These are phyloP conservation scores for Sporormia fimetaria DNA, from an alignment of 495 filamentous ascomycete species.

Conservation along the genomic window DNA sequence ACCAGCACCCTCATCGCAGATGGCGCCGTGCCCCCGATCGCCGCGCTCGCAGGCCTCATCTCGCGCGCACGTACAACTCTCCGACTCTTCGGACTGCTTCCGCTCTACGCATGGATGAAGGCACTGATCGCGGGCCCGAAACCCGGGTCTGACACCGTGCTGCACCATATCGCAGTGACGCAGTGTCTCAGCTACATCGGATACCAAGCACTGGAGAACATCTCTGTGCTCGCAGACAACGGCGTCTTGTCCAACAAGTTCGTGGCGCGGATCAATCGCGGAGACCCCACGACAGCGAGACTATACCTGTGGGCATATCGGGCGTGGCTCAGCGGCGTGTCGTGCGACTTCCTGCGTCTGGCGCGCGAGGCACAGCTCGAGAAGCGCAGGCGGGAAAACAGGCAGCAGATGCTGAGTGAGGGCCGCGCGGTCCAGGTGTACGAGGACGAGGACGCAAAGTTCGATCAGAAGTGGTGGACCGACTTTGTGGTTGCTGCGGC, in stretches of 20 bases:
- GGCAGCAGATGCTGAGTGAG: slow-evolving; percentile 17
- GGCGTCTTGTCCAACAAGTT: slow-evolving; percentile 17
- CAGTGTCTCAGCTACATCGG: slow-evolving; percentile 27
- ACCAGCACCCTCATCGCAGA: slow-evolving; percentile 13
- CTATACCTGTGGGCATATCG: slow-evolving; percentile 29
- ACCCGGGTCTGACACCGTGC: slow-evolving; percentile 25
- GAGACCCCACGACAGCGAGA: slow-evolving; percentile 19
- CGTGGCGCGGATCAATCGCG: slow-evolving; percentile 22
- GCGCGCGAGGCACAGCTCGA: slow-evolving; percentile 24
- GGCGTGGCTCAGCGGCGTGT: slow-evolving; percentile 27
- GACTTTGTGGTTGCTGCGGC: slow-evolving; percentile 29
- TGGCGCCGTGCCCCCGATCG: slow-evolving; percentile 15
- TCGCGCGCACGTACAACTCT: slow-evolving; percentile 30
- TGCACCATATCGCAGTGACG: slow-evolving; percentile 27
- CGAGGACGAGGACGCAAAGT: slow-evolving; percentile 20
- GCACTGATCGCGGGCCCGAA: slow-evolving; percentile 27
- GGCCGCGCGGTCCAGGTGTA: slow-evolving; percentile 13
- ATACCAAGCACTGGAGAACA: slow-evolving; percentile 33
- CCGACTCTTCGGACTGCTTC: slow-evolving; percentile 30
- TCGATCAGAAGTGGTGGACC: slow-evolving; percentile 31
- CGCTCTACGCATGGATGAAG: slow-evolving; percentile 30
- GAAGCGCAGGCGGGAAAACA: slow-evolving; percentile 4
- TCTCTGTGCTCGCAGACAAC: slow-evolving; percentile 27
- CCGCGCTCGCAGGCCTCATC: slow-evolving; percentile 26
- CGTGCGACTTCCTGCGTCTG: slow-evolving; percentile 29